Evolutionary conservation across 768 basidiomycete genomes (phyloP).

Genomic region (Phanerodontia chrysosporium): DNA sequence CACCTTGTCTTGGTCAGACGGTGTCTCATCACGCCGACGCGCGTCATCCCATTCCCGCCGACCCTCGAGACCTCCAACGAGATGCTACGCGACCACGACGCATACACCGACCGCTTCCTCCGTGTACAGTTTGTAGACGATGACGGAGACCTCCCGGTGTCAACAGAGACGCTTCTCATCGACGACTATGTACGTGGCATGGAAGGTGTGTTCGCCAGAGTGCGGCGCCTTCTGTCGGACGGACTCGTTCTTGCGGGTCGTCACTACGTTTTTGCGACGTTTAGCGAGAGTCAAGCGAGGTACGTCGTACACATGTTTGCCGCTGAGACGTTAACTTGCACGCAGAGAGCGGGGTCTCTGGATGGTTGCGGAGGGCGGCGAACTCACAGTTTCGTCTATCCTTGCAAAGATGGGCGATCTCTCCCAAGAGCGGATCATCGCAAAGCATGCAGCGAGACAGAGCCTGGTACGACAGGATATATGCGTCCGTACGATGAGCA

Average conservation of each 20-base stretch:
- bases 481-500: too few species aligned
- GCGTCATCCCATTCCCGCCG: conserved; percentile 6
- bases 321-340: not conserved
- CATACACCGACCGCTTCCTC: conserved; percentile 6
- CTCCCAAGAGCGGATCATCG: conserved; percentile 4
- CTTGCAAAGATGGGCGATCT: conserved; percentile 9
- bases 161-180: conserved; percentile 7
- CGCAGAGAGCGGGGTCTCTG: conserved; percentile 8
- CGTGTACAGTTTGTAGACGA: conserved; percentile 16
- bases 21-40: conserved; percentile 10
- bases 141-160: conserved; percentile 14
- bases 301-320: not conserved
- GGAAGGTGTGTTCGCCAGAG: conserved; percentile 11
- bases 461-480: conserved; percentile 10
- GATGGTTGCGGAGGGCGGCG: conserved; percentile 3
- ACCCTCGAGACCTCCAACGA: conserved; percentile 8
- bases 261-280: conserved; percentile 9
- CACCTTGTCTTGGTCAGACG: conserved; percentile 4
- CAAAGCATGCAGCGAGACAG: conserved; percentile 12
- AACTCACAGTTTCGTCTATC: conserved; percentile 3
- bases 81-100: not conserved
- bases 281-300: conserved; percentile 12
- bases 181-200: conserved; percentile 7
- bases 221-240: conserved; percentile 2
- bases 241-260: conserved; percentile 7